Conservation (phyloP, 176 grass and related monocot species). For the Carex myosuroides region DNA sequence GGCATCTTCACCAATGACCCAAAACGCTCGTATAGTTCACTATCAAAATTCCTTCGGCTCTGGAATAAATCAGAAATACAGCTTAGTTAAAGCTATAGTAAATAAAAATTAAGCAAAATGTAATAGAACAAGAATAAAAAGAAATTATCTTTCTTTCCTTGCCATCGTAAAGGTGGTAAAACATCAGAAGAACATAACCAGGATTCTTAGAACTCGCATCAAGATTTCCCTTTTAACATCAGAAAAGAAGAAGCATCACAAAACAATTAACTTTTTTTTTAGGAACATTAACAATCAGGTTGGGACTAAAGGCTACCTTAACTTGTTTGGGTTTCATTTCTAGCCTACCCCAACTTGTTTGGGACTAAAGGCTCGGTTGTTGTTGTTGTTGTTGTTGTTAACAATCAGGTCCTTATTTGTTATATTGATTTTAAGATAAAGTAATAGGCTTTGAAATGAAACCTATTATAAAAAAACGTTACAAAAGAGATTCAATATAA, state of each 20-base stretch:
- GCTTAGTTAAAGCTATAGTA: slow-evolving; percentile 2
- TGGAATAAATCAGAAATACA: slow-evolving; percentile 37
- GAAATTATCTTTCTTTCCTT: slow-evolving; percentile 49
- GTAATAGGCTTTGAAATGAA: too few relatives aligned
- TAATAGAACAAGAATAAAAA: neutral
- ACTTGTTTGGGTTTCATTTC: too few relatives aligned
- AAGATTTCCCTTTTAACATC: slow-evolving; percentile 74
- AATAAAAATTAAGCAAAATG: slow-evolving; percentile 21
- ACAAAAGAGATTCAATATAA: too few relatives aligned
- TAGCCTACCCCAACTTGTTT: too few relatives aligned
- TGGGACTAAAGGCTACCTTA: too few relatives aligned
- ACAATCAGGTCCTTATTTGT: too few relatives aligned
- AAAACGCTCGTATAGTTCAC: slow-evolving; percentile 79
- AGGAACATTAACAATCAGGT: too few relatives aligned
- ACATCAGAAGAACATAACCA: slow-evolving; percentile 94
- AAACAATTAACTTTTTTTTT: neutral
- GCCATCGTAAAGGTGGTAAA: slow-evolving; percentile 95
- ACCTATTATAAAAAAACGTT: too few relatives aligned
- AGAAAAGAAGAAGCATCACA: slow-evolving; percentile 24
- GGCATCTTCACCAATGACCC: slow-evolving; percentile 93
- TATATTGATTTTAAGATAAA: too few relatives aligned
- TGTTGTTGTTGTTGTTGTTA: too few relatives aligned
- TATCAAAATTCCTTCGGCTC: slow-evolving; percentile 76
- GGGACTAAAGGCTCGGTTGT: too few relatives aligned
- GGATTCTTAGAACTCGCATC: slow-evolving; percentile 67